Percentiles rank a stretch among this genome's conserved stretches.
Evolutionary conservation across 2,329 filamentous ascomycete species (phyloP).

Genomic region (Fusarium virguliforme): DNA sequence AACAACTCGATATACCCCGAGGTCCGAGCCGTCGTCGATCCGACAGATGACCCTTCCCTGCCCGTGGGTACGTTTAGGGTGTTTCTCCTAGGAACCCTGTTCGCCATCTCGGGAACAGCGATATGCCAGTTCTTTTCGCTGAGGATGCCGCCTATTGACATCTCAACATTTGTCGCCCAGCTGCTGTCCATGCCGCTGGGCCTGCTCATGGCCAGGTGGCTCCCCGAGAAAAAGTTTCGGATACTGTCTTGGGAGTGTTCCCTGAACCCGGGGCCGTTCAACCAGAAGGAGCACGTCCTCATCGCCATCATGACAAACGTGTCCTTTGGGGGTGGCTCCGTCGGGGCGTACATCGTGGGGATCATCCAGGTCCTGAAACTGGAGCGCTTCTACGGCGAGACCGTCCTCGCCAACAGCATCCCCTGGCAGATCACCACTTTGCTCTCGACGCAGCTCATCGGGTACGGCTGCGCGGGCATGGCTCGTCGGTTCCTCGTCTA

Average conservation of each 20-base stretch:
- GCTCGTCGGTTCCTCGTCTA: constrained; percentile 65
- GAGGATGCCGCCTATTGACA: constrained; percentile 59
- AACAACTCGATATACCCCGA: constrained; percentile 60
- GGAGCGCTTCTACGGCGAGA: constrained; percentile 63
- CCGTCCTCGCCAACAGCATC: constrained; percentile 53
- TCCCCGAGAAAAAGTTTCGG: constrained; percentile 28
- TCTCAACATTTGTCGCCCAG: constrained; percentile 60
- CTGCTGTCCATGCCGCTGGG: constrained; percentile 60
- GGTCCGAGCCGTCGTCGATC: constrained; percentile 64
- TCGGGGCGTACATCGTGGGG: constrained; percentile 62
- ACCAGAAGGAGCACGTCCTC: constrained; percentile 69
- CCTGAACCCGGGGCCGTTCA: constrained; percentile 67
- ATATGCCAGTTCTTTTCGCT: constrained; percentile 60
- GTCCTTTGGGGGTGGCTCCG: constrained; percentile 52
- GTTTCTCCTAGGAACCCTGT: constrained; percentile 58
- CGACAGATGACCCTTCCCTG: constrained; percentile 59
- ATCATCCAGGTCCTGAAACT: constrained; percentile 65
- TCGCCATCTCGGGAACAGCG: constrained; percentile 50
- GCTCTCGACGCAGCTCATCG: constrained; percentile 66
- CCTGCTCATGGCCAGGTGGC: constrained; percentile 51
- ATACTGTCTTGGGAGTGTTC: constrained; percentile 49
- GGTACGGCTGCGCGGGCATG: constrained; percentile 67
- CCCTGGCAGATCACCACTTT: constrained; percentile 64
- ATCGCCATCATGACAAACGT: constrained; percentile 73
- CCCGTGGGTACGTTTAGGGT: constrained; percentile 61